Base-by-base conservation (phyloP, 768 basidiomycete genomes). In the Hericium coralloides region DNA sequence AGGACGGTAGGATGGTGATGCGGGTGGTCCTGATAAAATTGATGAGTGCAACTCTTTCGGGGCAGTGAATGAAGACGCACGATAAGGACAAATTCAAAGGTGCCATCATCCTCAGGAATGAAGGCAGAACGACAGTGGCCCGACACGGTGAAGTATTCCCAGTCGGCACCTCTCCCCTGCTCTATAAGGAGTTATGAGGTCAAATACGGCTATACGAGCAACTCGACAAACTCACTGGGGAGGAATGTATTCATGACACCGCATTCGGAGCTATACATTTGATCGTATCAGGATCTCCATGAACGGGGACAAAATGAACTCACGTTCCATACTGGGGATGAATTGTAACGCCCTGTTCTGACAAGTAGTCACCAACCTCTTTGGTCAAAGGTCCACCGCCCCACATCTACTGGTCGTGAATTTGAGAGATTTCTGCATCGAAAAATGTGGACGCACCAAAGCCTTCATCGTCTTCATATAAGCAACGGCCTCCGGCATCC, bases 381-480 rank as follows among this genome's bases (percentile, higher is more conserved):
- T 65, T 60, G 2, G 59, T 48, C n/a, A 69, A 52, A 1, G 67
- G 68, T 0, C 68, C 68, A n/a, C 67, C 68, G n/a, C 65, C 67
- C 57, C 60, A 68, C 57, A 67, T 56, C 68, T 69, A 59, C n/a
- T 12, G 23, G 8, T 43, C 31, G 36, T 39, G 18, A 22, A 43
- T 36, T n/a, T 12, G 38, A 56, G 9, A 58, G 52, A 17, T 14
- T 23, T 4, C 18, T n/a, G 6, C n/a, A 52, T 36, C 26, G 4
- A 15, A 17, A 22, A 36, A 14, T 9, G 48, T 25, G 5, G 15
- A 59, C 66, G n/a, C 52, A 67, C 65, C 38, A 69, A 48, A 10
- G 61, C 63, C 15, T 63, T 59, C 45, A 63, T 57, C 2, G 58
- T 61, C 45, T 58, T 60, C 41, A 68, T 50, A 37, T 67, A 60